Conservation (phyloP, 2,329 filamentous ascomycete genomes). For the Fusarium humuli region DNA sequence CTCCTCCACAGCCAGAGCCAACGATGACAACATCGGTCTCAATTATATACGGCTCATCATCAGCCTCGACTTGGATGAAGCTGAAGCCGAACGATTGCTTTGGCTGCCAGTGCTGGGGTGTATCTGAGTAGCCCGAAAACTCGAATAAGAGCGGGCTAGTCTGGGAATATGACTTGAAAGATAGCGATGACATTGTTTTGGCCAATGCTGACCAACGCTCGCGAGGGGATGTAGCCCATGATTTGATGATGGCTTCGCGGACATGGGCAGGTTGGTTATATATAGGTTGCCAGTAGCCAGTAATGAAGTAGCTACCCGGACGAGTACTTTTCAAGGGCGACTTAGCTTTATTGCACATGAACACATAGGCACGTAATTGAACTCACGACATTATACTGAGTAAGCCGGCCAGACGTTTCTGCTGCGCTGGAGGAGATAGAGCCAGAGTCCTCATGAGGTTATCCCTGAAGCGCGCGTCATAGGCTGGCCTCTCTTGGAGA, state of each 20-base stretch:
- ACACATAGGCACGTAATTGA: neutral
- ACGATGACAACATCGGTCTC: conserved; percentile 87
- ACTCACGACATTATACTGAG: conserved; percentile 60
- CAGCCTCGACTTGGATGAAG: conserved; percentile 68
- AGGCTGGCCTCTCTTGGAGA: conserved; percentile 63
- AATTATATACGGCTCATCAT: conserved; percentile 65
- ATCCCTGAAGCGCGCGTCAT: conserved; percentile 65
- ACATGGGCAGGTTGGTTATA: conserved; percentile 69
- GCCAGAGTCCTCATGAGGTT: conserved; percentile 59
- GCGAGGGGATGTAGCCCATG: conserved; percentile 71
- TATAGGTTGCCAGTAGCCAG: conserved; percentile 73
- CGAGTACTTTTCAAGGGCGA: conserved; percentile 62
- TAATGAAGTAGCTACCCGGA: conserved; percentile 72
- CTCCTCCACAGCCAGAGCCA: conserved; percentile 88
- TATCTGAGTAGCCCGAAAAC: conserved; percentile 68
- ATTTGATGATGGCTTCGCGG: conserved; percentile 70
- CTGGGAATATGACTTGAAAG: conserved; percentile 66
- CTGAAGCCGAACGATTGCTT: conserved; percentile 66
- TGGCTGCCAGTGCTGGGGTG: conserved; percentile 63
- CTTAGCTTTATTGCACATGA: neutral
- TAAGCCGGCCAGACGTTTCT: conserved; percentile 54
- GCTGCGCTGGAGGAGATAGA: conserved; percentile 49
- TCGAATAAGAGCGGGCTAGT: conserved; percentile 65
- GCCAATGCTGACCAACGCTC: conserved; percentile 65
- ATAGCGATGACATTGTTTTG: conserved; percentile 66